Base-by-base conservation (phyloP, 305 asterid species). In the Fraxinus platypoda region DNA sequence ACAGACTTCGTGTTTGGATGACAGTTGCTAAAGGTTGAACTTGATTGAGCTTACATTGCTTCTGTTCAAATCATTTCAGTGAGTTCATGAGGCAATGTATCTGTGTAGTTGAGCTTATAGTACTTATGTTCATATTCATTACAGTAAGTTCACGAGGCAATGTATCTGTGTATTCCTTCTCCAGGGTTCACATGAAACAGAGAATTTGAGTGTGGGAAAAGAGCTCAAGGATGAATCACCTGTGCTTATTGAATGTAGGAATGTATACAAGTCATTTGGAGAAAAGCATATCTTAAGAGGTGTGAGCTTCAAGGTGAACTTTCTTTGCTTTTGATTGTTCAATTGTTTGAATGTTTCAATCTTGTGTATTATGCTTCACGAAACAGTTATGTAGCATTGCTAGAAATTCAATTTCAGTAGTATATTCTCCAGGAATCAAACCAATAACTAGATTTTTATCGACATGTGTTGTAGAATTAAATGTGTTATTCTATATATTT, bases 271-370 rank as follows among this genome's bases (percentile, higher is more conserved):
- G 90, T 96, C 99, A 54, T 96, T 96, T 84, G 98, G 98, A 31
- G 97, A 94, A 85, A 94, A 96, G 87, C 95, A 92, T 80, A 93
- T 96, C 88, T 86, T 96, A 85, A 93, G 92, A 89, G 98, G 99
- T 85, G 95, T 96, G 88, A 96, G 97, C 92, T 92, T 96, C 88
- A 93, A 96, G 99, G 99, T 95, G 91, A 90, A 33, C 59, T 84
- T 84, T 83, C 82, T 79, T 15, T 78, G 70, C 31, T 83, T 66
- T 64, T 79, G 78, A 57, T 76, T 73, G n/a, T 68, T 30, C 28
- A 80, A 37, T 37, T 78, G 33, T 64, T 54, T 11, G 7, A 73
- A 78, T 49, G 37, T 46, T 62, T 66, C 26, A 21, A 77, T 17
- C 78, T 59, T 3, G 38, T 26, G 68, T 25, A 38, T 21, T 54